Evolutionary conservation across 169 alveolate genomes (phyloP).

Genomic region (Neospora caninum): DNA sequence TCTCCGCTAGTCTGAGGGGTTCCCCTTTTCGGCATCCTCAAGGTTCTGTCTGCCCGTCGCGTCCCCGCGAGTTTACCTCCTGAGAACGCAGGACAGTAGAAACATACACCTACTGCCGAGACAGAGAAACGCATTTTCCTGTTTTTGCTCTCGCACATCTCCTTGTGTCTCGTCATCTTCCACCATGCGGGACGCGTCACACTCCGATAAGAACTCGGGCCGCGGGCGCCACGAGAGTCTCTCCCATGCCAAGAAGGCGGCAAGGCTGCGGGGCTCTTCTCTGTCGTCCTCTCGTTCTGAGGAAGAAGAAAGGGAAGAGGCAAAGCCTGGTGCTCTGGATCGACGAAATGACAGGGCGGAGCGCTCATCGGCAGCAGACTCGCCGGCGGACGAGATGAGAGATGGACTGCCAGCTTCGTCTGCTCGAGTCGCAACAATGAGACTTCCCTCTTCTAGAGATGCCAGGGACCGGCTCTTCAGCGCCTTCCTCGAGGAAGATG

Average conservation of each 20-base stretch:
- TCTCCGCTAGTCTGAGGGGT: too few relatives aligned
- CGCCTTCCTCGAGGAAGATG: neutral
- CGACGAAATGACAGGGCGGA: neutral
- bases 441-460: neutral
- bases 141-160: neutral
- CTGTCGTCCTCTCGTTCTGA: neutral
- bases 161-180: neutral
- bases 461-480: conserved; percentile 13
- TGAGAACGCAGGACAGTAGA: too few relatives aligned
- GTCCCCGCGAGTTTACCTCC: too few relatives aligned
- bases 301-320: neutral
- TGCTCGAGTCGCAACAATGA: neutral
- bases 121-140: too few relatives aligned
- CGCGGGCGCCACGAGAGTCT: neutral
- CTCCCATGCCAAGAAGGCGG: neutral
- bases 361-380: neutral
- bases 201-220: neutral
- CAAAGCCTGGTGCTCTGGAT: too few relatives aligned
- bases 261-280: neutral
- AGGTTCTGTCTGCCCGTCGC: too few relatives aligned
- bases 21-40: too few relatives aligned
- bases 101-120: too few relatives aligned
- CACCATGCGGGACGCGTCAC: neutral
- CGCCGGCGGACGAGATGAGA: too few relatives aligned
- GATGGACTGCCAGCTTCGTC: too few relatives aligned